Evolutionary conservation across 805 yeast species (phyloP), one percentile per base, ranked within the genome.

Genomic region (Middelhovenomyces tepae): DNA sequence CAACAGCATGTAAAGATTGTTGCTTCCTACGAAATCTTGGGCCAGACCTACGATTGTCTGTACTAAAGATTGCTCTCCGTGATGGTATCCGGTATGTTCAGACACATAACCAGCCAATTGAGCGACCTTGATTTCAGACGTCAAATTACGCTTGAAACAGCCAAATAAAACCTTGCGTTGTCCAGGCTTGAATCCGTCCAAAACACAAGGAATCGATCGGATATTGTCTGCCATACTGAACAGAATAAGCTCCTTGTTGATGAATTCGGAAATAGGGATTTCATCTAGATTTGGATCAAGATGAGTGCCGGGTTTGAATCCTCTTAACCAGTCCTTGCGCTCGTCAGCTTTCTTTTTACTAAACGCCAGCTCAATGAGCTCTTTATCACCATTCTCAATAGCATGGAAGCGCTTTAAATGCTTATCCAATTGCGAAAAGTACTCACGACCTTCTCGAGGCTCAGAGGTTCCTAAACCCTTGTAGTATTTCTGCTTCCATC

Each of bases 391-490:
- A 7, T 73, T 84, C 56, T 82, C 78, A 31, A 91, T 65, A 5
- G 85, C 70, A 53, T 83, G 86, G 56, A 91, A 91, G 18, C 71
- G 69, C 53, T 91, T 91, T 62, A 84, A 66, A 60, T 91, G 98
- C 42, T 67, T 76, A 46, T 82, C 95, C 20, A 91, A 65, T 42
- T 81, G 80, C 26, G 84, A 64, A 56, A 91, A 91, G 51, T 91
- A 91, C 52, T 83, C 91, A 45, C 91, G 74, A 40, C 82, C 83
- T 58, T 91, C 98, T 22, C 36, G 24, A 17, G 75, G 73, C 1
- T 77, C 69, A 1, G 97, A 89, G 3, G 98, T 86, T 75, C 98
- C 98, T 69, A 91, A 71, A 73, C 98, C 98, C 69, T 91, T 91
- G 64, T 85, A 91, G 65, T 91, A 91, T 70, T 91, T 91, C 48